Evolutionary conservation across 208 protist species (phyloP).

Genomic region (Leishmania turanica): DNA sequence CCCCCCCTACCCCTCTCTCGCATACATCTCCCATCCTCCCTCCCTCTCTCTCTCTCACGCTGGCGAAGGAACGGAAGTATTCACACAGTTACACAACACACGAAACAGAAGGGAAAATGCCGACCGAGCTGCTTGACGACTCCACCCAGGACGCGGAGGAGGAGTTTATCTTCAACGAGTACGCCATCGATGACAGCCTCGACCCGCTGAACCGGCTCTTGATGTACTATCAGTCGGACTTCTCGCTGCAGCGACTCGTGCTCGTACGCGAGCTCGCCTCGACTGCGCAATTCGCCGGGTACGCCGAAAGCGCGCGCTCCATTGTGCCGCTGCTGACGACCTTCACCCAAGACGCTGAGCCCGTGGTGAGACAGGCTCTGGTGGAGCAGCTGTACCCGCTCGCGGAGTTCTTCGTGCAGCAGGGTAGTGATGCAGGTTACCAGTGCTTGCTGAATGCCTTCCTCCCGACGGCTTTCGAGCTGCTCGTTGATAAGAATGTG

Average conservation of each 20-base stretch:
- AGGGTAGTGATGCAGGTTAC: constrained; percentile 84
- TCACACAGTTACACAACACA: neutral
- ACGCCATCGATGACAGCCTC: constrained; percentile 93
- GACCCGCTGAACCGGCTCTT: constrained; percentile 85
- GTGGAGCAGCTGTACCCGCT: constrained; percentile 90
- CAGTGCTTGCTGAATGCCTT: constrained; percentile 82
- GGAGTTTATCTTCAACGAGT: constrained; percentile 94
- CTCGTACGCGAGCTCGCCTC: constrained; percentile 87
- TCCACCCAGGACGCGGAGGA: constrained; percentile 66
- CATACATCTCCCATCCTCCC: neutral
- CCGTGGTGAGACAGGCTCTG: constrained; percentile 90
- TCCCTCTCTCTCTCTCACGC: neutral
- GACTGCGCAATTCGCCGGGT: constrained; percentile 83
- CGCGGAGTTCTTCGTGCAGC: constrained; percentile 73
- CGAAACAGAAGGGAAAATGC: constrained; percentile 18
- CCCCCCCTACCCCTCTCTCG: neutral
- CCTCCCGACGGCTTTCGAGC: constrained; percentile 92
- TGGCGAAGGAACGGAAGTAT: neutral
- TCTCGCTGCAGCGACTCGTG: constrained; percentile 90
- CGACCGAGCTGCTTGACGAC: constrained; percentile 56
- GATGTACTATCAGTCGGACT: constrained; percentile 90
- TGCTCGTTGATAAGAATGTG: constrained; percentile 95
- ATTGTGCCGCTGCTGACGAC: constrained; percentile 88
- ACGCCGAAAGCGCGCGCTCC: constrained; percentile 66
- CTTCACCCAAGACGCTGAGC: constrained; percentile 91